Percentiles rank a stretch among this genome's conserved stretches.
Conservation (phyloP, 164 flowering plant species). For the Nymphaea thermarum region DNA sequence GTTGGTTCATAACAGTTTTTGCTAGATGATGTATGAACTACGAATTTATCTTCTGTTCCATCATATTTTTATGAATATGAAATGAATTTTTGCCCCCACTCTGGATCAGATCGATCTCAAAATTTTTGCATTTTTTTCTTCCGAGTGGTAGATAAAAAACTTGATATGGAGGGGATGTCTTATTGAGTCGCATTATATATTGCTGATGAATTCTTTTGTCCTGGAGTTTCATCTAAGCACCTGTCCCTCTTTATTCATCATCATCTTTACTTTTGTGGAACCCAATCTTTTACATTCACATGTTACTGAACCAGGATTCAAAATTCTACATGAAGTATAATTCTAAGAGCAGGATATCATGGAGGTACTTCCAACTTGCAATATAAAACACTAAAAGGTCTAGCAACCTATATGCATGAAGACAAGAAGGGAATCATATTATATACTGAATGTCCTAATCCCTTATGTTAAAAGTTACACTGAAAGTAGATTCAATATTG, state of each 20-base stretch:
- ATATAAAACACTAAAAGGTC: not conserved
- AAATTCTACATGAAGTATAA: not conserved
- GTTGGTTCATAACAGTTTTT: constrained; percentile 16
- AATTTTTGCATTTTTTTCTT: not conserved
- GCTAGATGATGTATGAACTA: not conserved
- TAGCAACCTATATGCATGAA: not conserved
- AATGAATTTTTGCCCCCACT: not conserved
- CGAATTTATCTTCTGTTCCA: not conserved
- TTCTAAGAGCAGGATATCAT: not conserved
- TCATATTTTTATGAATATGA: not conserved
- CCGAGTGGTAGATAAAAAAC: too few species aligned
- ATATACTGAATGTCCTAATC: not conserved
- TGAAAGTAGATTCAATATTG: not conserved
- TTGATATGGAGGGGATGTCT: too few species aligned
- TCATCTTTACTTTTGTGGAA: not conserved
- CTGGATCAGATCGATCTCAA: not conserved
- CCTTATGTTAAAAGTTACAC: not conserved
- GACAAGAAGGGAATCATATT: not conserved
- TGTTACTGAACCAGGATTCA: not conserved
- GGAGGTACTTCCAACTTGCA: not conserved
- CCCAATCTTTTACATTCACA: not conserved
- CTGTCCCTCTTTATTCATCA: too few species aligned
- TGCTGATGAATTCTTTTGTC: too few species aligned
- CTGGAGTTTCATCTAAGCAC: too few species aligned
- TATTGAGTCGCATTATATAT: too few species aligned